Base-by-base conservation (phyloP, 345 rosid species). In the Garcia nutans region DNA sequence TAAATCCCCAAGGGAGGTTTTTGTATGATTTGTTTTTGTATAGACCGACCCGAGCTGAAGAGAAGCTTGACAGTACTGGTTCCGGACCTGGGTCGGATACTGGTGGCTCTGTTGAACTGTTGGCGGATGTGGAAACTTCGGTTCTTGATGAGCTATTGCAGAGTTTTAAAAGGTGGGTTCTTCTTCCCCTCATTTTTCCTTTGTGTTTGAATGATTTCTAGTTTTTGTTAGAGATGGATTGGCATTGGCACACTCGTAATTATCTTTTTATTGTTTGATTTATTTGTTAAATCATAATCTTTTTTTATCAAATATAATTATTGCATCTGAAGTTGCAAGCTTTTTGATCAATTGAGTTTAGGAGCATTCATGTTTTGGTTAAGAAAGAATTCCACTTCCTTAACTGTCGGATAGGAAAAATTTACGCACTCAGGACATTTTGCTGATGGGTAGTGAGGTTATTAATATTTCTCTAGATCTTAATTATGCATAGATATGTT, bases 1-100 rank as follows among this genome's bases (percentile, higher is more conserved):
- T 92, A 85, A 93, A 89, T 22, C 93, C 97, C 68, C 97, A 93
- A 63, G 97, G 99, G 17, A 87, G 93, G 88, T 92, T 96, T 76
- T 60, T 92, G 70, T 90, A 88, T 77, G 99, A 93, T 82, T 87
- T 93, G 44, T 90, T 92, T 83, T 77, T 96, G 74, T 92, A 93
- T 81, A 82, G 85, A 52, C 85, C 87, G 54, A 74, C 93, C 7
- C 75, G 72, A 41, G 71, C 87, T 0, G 84, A 81, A 55, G 95
- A 90, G 81, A 88, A 83, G 87, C 93, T 93, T 62, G 76, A 92
- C 54, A 59, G 65, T 42, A 73, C 81, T 4, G 91, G 93, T 17
- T 87, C 94, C 0, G 94, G 90, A 60, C 91, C 97, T n/a, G 90
- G 93, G 42, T 66, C 90, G 67, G 84, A 79, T 31, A 71, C 80